phyloP scores from a whole-genome alignment of 257 asterid genomes.

The Solanum ossicruentum region DNA sequence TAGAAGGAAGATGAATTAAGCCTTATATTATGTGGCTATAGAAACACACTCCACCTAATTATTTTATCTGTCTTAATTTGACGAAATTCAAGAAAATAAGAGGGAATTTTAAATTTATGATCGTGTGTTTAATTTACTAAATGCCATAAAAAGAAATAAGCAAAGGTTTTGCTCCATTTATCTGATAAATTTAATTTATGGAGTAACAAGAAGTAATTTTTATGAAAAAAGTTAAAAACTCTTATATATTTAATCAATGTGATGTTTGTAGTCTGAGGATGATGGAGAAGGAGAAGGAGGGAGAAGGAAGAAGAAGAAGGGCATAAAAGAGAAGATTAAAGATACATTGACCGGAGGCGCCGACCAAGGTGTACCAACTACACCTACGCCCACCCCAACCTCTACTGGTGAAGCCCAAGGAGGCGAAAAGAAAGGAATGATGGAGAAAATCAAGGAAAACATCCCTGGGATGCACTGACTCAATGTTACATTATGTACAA shows the following conservation, averaged over 20 bases:
- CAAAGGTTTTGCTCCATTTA: background rate
- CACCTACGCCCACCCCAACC: background rate
- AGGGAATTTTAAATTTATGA: background rate
- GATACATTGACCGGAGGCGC: constrained; percentile 28
- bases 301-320: constrained; percentile 40
- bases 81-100: background rate
- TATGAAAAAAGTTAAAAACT: background rate
- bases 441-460: constrained; percentile 9
- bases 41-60: background rate
- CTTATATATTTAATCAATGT: background rate
- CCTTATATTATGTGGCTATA: background rate
- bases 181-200: background rate
- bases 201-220: background rate
- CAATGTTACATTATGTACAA: background rate
- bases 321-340: constrained; percentile 37
- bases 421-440: background rate
- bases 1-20: background rate
- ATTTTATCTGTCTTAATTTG: background rate
- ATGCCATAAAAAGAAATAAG: background rate
- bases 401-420: background rate
- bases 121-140: background rate
- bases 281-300: no score
- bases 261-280: background rate
- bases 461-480: background rate
- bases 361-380: background rate